Conservation (phyloP, 768 basidiomycete genomes). For the Suillus clintonianus region DNA sequence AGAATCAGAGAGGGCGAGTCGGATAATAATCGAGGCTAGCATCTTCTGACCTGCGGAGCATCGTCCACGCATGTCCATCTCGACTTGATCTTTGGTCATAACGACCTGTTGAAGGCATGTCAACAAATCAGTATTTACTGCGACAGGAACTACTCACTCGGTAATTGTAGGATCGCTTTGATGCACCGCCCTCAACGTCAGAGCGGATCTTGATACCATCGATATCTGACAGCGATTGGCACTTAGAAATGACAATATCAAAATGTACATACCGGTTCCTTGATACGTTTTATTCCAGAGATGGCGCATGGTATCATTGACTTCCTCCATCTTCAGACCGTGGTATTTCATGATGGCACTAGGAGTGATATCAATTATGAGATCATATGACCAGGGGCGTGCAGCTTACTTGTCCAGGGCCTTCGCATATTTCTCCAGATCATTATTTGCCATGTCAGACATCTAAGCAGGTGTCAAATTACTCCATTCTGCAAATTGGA, state of each 20-base stretch:
- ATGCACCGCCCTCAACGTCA: conserved; percentile 87
- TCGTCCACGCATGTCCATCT: conserved; percentile 99
- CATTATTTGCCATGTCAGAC: conserved; percentile 96
- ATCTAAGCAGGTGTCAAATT: conserved; percentile 51
- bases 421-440: conserved; percentile 96
- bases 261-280: conserved; percentile 73
- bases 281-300: conserved; percentile 99
- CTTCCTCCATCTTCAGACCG: conserved; percentile 97
- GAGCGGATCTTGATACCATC: conserved; percentile 96
- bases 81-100: conserved; percentile 98
- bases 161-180: conserved; percentile 96
- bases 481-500: not conserved
- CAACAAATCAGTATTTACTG: conserved; percentile 10
- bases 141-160: conserved; percentile 52
- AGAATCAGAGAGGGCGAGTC: conserved; percentile 94
- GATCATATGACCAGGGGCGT: not conserved
- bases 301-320: conserved; percentile 96
- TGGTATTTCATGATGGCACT: conserved; percentile 99
- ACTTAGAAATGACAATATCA: conserved; percentile 7
- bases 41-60: conserved; percentile 99
- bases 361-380: conserved; percentile 17
- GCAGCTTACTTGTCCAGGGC: conserved; percentile 87
- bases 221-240: conserved; percentile 66
- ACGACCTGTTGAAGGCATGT: conserved; percentile 66
- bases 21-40: conserved; percentile 96